phyloP scores from a whole-genome alignment of 495 filamentous ascomycete genomes.

The Penicillium mononematosum region DNA sequence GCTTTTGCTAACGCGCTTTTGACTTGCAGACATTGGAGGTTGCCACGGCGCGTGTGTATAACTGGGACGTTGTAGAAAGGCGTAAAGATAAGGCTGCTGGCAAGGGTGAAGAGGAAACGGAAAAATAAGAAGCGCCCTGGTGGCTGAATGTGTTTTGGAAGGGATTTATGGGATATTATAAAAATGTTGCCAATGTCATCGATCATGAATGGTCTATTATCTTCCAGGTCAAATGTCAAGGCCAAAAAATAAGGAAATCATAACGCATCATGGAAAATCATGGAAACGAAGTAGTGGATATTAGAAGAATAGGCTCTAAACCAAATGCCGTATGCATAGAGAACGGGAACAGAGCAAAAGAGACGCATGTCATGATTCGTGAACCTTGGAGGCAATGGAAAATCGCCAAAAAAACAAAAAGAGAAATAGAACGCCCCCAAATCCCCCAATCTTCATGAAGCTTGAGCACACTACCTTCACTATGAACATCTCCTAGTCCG shows the following conservation, averaged over 20 bases:
- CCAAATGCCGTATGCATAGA: conserved; percentile 5
- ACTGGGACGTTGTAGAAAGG: conserved; percentile 95
- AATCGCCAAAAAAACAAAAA: neutral
- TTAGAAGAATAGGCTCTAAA: conserved; percentile 1
- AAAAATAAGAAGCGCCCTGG: conserved; percentile 22
- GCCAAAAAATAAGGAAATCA: neutral
- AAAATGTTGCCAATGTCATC: conserved; percentile 4
- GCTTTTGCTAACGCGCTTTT: conserved; percentile 1
- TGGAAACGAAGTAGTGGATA: neutral
- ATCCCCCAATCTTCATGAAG: neutral
- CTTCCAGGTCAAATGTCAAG: neutral
- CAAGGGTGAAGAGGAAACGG: conserved; percentile 46
- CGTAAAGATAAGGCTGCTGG: conserved; percentile 79
- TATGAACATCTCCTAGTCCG: neutral
- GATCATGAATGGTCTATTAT: conserved; percentile 7
- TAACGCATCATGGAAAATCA: neutral
- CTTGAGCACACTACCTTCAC: neutral
- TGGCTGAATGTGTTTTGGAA: conserved; percentile 16
- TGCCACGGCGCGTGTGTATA: conserved; percentile 94
- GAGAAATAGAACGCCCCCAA: neutral
- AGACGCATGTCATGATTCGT: conserved; percentile 19
- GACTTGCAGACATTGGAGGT: conserved; percentile 83
- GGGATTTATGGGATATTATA: conserved; percentile 15
- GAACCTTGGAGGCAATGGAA: conserved; percentile 4
- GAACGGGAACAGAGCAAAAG: conserved; percentile 1